These are phyloP conservation scores for Aspergillus bertholletiae DNA, from an alignment of 495 filamentous ascomycete species.

Conservation along the genomic window DNA sequence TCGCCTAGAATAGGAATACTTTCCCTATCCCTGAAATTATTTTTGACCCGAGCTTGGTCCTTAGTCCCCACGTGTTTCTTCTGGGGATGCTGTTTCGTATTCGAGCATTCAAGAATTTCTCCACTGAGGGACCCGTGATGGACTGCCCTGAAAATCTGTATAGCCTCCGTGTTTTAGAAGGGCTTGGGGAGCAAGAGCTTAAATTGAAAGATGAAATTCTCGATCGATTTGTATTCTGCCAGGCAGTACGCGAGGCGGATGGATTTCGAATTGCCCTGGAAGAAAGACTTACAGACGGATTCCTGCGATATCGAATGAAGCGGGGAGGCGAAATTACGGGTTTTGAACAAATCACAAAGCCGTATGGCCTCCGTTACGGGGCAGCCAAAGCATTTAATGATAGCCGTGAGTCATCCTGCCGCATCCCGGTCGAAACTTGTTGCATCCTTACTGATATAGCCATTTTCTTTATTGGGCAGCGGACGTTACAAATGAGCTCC, in stretches of 20 bases:
- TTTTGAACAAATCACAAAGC: slow-evolving; percentile 23
- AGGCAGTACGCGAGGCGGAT: slow-evolving; percentile 6
- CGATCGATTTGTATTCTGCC: slow-evolving; percentile 20
- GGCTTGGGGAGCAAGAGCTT: slow-evolving; percentile 26
- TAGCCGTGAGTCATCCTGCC: slow-evolving; percentile 20
- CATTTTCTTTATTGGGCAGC: slow-evolving; percentile 14
- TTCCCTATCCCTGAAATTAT: slow-evolving; percentile 30
- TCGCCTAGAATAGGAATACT: slow-evolving; percentile 20
- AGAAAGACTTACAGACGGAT: slow-evolving; percentile 20
- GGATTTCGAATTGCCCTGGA: slow-evolving; percentile 29
- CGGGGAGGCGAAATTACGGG: slow-evolving; percentile 24
- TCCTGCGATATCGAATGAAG: slow-evolving; percentile 27
- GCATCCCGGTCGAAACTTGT: slow-evolving; percentile 5
- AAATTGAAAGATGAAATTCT: slow-evolving; percentile 25
- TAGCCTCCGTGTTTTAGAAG: slow-evolving; percentile 23
- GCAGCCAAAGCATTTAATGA: slow-evolving; percentile 35
- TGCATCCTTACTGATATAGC: slow-evolving; percentile 11
- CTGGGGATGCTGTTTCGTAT: slow-evolving; percentile 31
- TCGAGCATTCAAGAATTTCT: slow-evolving; percentile 23
- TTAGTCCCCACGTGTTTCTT: slow-evolving; percentile 18
- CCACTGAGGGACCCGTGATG: slow-evolving; percentile 14
- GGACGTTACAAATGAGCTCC: slow-evolving; percentile 34
- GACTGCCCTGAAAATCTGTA: slow-evolving; percentile 28
- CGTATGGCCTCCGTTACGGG: slow-evolving; percentile 33
- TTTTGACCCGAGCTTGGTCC: slow-evolving; percentile 25